These are phyloP conservation scores for Casuarina cunninghamiana DNA, from an alignment of 306 rosid species.

Conservation along the genomic window DNA sequence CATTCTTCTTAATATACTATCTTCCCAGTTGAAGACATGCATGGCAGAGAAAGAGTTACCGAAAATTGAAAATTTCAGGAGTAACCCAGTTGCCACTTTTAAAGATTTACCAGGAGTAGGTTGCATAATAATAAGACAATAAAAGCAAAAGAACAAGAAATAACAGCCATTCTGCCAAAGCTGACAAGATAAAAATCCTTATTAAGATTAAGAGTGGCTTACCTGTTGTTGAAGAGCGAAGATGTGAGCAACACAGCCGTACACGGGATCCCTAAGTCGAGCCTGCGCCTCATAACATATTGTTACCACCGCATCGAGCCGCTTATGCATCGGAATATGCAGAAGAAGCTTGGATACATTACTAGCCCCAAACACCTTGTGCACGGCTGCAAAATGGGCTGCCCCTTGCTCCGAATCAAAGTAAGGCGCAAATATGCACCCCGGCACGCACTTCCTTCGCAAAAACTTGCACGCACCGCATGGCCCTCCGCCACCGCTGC, in stretches of 20 bases:
- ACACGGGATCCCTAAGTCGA: conserved; percentile 80
- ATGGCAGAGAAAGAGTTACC: background rate
- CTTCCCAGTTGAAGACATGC: background rate
- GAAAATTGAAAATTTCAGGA: background rate
- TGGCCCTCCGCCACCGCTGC: conserved; percentile 53
- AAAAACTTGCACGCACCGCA: conserved; percentile 95
- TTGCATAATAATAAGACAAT: conserved; percentile 12
- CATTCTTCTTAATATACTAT: background rate
- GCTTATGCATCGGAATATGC: conserved; percentile 68
- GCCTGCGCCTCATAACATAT: conserved; percentile 93
- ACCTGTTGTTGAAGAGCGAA: conserved; percentile 97
- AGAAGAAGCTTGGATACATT: conserved; percentile 85
- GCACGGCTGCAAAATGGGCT: conserved; percentile 86
- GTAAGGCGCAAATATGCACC: conserved; percentile 89
- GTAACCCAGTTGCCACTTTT: conserved; percentile 17
- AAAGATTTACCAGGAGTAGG: conserved; percentile 19
- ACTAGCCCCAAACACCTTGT: conserved; percentile 92
- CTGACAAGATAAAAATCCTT: conserved; percentile 29
- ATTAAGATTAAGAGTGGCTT: conserved; percentile 16
- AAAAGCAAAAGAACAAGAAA: conserved; percentile 25
- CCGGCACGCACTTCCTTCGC: conserved; percentile 73
- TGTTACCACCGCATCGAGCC: conserved; percentile 85
- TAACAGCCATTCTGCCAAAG: background rate
- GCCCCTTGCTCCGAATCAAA: conserved; percentile 95
- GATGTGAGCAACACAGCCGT: conserved; percentile 93